Conservation (phyloP, 2,329 filamentous ascomycete species). For the Ophiostoma novo-ulmi region DNA sequence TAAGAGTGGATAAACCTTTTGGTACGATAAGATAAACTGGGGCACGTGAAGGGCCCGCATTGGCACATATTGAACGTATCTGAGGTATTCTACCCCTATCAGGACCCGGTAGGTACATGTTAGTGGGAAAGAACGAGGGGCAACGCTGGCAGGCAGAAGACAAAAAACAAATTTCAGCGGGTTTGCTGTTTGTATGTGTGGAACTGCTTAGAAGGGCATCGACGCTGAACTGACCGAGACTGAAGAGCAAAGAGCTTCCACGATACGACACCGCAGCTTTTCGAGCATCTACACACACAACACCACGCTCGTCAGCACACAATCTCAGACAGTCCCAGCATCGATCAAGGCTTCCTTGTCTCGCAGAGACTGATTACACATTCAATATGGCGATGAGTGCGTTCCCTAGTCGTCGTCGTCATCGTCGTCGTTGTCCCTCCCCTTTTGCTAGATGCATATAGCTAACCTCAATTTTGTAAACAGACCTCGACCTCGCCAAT, state of each 20-base stretch:
- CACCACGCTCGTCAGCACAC: neutral
- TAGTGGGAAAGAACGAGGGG: conserved; percentile 19
- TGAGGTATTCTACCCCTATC: neutral
- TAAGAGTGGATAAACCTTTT: neutral
- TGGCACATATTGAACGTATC: conserved; percentile 10
- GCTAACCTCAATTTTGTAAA: conserved; percentile 13
- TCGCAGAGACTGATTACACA: conserved; percentile 16
- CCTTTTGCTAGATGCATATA: neutral
- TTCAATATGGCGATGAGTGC: conserved; percentile 57
- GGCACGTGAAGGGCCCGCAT: conserved; percentile 19
- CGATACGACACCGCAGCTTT: conserved; percentile 17
- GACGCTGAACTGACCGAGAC: conserved; percentile 5
- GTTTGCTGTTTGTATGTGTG: conserved; percentile 13
- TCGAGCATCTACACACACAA: conserved; percentile 16
- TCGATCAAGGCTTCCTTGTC: conserved; percentile 12
- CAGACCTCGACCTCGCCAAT: conserved; percentile 78
- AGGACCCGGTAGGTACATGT: neutral
- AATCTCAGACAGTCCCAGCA: conserved; percentile 8
- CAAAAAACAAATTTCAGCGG: conserved; percentile 23
- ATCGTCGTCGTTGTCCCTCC: neutral
- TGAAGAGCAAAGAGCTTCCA: conserved; percentile 17
- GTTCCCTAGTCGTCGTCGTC: conserved; percentile 30
- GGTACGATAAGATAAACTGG: neutral
- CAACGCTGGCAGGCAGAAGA: conserved; percentile 20
- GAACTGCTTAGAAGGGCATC: conserved; percentile 19